A percentile compares a stretch with the other conserved stretches of the same genome.
phyloP scores from a whole-genome alignment of 192 early-diverging fungal species.

The Rhizoclosmatium globosum region DNA sequence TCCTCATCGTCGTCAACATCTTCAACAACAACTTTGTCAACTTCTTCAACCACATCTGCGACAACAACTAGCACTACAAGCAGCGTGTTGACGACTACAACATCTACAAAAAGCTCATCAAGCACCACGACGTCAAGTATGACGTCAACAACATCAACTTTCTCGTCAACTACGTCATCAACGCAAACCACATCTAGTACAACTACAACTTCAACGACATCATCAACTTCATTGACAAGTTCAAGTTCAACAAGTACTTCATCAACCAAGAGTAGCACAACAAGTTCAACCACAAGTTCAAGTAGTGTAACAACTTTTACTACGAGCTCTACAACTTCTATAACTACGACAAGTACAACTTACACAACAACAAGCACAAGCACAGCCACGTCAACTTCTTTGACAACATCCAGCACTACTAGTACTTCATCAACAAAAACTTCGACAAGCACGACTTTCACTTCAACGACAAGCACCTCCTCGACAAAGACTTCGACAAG shows the following conservation, averaged over 20 bases:
- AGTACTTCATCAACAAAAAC: background rate
- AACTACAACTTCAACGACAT: background rate
- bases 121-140: too few species aligned
- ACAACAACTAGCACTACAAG: too few species aligned
- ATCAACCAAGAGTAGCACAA: too few species aligned
- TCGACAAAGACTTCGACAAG: background rate
- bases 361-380: background rate
- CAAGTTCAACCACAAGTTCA: too few species aligned
- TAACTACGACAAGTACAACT: background rate
- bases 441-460: constrained; percentile 4
- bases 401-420: background rate
- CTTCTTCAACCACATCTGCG: too few species aligned
- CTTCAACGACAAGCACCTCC: background rate
- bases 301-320: background rate
- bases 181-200: background rate
- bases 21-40: too few species aligned
- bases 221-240: background rate
- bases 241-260: background rate
- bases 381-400: background rate
- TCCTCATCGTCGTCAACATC: too few species aligned
- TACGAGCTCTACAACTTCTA: background rate
- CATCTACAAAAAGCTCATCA: too few species aligned
- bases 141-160: background rate
- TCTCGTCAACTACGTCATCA: background rate
- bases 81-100: too few species aligned